Base-by-base conservation (phyloP, 2,329 filamentous ascomycete genomes). In the Zymoseptoria brevis region DNA sequence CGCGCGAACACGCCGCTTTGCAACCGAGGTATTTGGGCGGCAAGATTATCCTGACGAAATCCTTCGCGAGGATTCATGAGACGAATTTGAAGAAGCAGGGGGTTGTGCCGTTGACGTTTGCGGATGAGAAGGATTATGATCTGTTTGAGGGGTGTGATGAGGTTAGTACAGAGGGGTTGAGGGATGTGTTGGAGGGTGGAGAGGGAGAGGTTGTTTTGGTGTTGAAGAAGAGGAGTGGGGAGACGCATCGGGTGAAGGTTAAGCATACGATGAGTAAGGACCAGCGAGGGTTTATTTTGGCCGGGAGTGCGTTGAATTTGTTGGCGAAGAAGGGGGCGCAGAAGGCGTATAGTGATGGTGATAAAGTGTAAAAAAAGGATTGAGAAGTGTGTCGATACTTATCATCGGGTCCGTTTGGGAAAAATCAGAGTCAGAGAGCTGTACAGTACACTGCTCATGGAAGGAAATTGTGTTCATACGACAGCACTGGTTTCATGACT, bases 1-100 rank as follows among this genome's bases (percentile, higher is more conserved):
- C 91, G 2, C 84, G 91, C 65, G 91, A 96, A 74, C 91, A 96
- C 76, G 91, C 91, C 21, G 91, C 91, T 1, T 80, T 96, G 41
- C 91, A 96, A 74, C 92, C 91, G 1, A 83, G 91, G n/a, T 96
- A 92, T 76, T 86, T 96, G 1, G 92, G 91, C 60, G 90, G 89
- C 19, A 83, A 89, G 54, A 81, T 96, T 70, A 90, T 96, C 59
- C 81, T 96, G 19, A 81, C 87, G 58, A 96, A 96, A 79, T 88
- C 84, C 45, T 96, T 96, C 72, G 91, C 91, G 0, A 86, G 91
- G 56, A 96, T 96, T 72, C 91, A 96, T 78, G 91, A 96, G 81
- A 96, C 91, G 29, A 96, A 96, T 74, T 79, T 96, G 66, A 96
- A 96, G 85, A 96, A 96, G 79, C 94, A 99, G 78, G 94, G 94